Base-by-base conservation (phyloP, 2,329 filamentous ascomycete genomes). In the Epichloe gansuensis region DNA sequence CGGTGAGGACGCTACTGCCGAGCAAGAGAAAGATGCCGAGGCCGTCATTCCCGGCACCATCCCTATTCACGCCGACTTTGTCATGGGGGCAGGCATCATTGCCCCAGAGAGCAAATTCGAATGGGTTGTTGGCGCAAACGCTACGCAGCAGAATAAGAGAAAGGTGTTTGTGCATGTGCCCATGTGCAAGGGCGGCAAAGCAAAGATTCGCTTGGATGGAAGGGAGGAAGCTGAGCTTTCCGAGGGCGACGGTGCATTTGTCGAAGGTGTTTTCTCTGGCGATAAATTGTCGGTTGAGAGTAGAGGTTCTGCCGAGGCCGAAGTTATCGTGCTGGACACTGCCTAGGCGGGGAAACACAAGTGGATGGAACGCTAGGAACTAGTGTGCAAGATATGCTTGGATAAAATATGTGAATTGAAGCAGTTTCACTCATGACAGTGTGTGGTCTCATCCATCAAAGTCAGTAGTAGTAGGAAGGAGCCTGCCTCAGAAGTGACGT, bases 91-190 rank as follows among this genome's bases (percentile, higher is more conserved):
- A 0, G 83, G 82, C 6, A 81, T 94, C 52, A 78, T 94, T 51
- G 75, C 73, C 7, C 81, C 85, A 0, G 75, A 76, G 31, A 74
- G 74, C 61, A 75, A 69, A 42, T 90, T 91, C 54, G 76, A 78
- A 59, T 93, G 89, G 78, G 80, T 74, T 8, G 71, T 91, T 21
- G 89, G 89, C 11, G 82, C 66, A 46, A 73, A 72, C 49, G 74
- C 69, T 12, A 75, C 73, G 1, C 63, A 74, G 58, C 68, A 68
- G 54, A 73, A 68, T 27, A 76, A 80, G 60, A 76, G 81, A 61
- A 90, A 93, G 70, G 78, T 94, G 2, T 95, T 84, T 65, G 69
- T 93, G 38, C 89, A 95, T 66, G 58, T 94, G 51, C 78, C 89
- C 17, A 91, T 90, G 86, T 82, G 83, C 70, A 85, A 87, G 70